A percentile compares a stretch with the other conserved stretches of the same genome.
These are phyloP conservation scores for Boeremia exigua DNA, from an alignment of 2,329 filamentous ascomycete genomes.

Conservation along the genomic window DNA sequence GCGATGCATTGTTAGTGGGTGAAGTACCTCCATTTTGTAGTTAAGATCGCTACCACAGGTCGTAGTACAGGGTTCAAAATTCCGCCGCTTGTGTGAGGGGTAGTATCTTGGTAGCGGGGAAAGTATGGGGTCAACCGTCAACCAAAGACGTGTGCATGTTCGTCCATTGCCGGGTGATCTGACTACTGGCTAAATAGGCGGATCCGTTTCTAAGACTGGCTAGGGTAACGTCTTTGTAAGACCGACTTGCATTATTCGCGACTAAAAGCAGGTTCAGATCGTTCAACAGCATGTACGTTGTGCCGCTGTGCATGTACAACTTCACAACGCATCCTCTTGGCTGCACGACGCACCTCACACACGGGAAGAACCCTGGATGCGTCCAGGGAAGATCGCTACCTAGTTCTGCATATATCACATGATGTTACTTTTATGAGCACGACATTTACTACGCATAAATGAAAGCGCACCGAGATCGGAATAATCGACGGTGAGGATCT, in stretches of 20 bases:
- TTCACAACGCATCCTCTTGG: constrained; percentile 1
- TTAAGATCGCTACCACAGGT: background rate
- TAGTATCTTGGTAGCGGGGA: constrained; percentile 9
- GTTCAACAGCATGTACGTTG: background rate
- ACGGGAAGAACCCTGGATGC: background rate
- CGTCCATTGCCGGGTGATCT: constrained; percentile 3
- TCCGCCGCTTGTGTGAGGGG: constrained; percentile 14
- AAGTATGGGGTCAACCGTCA: constrained; percentile 6
- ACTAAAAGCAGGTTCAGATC: constrained; percentile 3
- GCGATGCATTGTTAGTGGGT: background rate
- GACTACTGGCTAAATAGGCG: constrained; percentile 12
- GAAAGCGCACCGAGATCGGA: background rate
- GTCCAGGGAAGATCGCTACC: background rate
- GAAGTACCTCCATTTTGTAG: constrained; percentile 13
- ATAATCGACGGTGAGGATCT: background rate
- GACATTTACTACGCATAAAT: background rate
- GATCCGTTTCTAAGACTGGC: background rate
- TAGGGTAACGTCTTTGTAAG: constrained; percentile 7
- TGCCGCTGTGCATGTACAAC: background rate
- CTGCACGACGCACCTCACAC: background rate
- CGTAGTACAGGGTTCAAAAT: background rate
- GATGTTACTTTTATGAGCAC: background rate
- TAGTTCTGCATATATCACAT: too few species aligned
- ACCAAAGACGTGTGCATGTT: background rate
- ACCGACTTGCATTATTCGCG: background rate